Base-by-base conservation (phyloP, 116 monocot species). In the Dioscorea cayenensis region DNA sequence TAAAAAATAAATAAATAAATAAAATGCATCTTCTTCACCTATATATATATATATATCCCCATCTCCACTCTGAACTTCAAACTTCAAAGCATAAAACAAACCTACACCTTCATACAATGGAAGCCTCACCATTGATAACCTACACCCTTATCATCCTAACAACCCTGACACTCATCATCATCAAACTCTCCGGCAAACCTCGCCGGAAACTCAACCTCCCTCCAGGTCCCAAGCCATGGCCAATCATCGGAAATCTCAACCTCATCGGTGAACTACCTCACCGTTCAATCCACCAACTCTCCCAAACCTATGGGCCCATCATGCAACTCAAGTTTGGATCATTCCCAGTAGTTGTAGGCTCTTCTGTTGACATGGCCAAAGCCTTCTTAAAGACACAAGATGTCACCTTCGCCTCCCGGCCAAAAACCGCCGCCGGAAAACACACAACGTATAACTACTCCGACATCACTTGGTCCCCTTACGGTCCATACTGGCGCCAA, bases 401-500 rank as follows among this genome's bases (percentile, higher is more conserved):
- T 43, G 3, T 67, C 55, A 55, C 36, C 60, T 73, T 85, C 64
- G 72, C 73, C 14, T 65, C 59, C 20, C 36, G 85, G 51, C 71
- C 74, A 16, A 62, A 61, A 63, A 59, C 49, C 10, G 66, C 71
- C 63, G 75, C 73, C 28, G 78, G 71, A 50, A 74, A 72, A 62
- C 59, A 67, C 78, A 73, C 74, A 35, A 73, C 78, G 5, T 83
- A 74, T 70, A 70, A 70, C 70, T 79, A 82, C 77, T 66, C 74
- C 22, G 74, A 84, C 79, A 79, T 87, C 74, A 81, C 81, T 19
- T 87, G 81, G 84, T 87, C 87, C 5, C 78, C 82, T 17, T 87
- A 91, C 76, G 87, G 91, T 27, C 70, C 84, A 0, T 80, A 84
- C 80, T 87, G 90, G 90, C 79, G 84, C 17, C 90, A 86, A 51